Conservation (phyloP, 495 filamentous ascomycete genomes). For the Xylaria intraflava region DNA sequence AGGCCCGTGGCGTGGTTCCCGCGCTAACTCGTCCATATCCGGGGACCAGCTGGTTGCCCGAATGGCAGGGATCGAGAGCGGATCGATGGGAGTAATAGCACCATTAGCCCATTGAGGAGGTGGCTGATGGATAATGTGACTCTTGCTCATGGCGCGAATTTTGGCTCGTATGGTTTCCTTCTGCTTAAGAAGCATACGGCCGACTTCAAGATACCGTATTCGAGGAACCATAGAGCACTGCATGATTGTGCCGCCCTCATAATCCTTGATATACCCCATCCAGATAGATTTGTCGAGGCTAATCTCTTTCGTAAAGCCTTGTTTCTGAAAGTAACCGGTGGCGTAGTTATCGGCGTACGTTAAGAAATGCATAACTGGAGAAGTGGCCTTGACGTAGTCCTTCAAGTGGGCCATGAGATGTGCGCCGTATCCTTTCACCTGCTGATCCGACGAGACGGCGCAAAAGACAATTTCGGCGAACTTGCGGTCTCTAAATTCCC, state of each 20-base stretch:
- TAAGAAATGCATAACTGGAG: constrained; percentile 73
- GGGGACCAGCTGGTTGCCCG: constrained; percentile 61
- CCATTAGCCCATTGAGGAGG: constrained; percentile 51
- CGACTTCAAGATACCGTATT: constrained; percentile 66
- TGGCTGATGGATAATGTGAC: constrained; percentile 61
- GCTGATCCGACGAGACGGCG: constrained; percentile 73
- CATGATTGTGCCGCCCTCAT: constrained; percentile 80
- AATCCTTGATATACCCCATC: constrained; percentile 87
- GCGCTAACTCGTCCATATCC: constrained; percentile 72
- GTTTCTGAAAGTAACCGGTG: constrained; percentile 80
- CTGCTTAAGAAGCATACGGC: constrained; percentile 72
- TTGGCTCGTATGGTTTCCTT: constrained; percentile 71
- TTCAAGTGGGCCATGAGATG: constrained; percentile 79
- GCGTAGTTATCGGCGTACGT: constrained; percentile 81
- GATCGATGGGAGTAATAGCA: constrained; percentile 22
- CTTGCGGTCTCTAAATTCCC: constrained; percentile 64
- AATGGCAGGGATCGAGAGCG: constrained; percentile 30
- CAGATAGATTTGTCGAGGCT: constrained; percentile 66
- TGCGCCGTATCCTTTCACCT: constrained; percentile 77
- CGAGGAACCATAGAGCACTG: constrained; percentile 75
- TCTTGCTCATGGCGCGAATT: constrained; percentile 66
- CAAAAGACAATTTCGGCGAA: constrained; percentile 86
- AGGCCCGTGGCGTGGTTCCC: constrained; percentile 71
- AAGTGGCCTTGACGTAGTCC: constrained; percentile 76
- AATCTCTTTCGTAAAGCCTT: constrained; percentile 78